These are phyloP conservation scores for Psilocybe mexicana DNA, from an alignment of 1,284 basidiomycete genomes.

Conservation along the genomic window DNA sequence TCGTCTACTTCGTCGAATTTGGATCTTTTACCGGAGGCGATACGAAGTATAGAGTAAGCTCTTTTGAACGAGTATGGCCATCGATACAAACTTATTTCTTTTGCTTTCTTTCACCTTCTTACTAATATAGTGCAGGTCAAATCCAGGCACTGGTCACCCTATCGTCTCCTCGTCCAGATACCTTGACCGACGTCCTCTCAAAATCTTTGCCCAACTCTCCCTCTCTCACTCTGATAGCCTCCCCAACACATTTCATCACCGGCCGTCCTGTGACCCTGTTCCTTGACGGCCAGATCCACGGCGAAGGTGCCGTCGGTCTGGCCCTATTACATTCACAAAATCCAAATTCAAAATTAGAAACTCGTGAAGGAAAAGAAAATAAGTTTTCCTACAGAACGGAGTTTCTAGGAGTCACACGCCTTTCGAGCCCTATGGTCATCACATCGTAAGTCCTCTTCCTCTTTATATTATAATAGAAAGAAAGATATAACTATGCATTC, in stretches of 20 bases:
- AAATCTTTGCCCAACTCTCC: conserved; percentile 1
- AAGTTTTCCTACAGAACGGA: conserved; percentile 29
- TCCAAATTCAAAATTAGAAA: no score
- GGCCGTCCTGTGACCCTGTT: conserved; percentile 81
- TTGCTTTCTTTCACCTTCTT: not conserved
- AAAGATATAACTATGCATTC: not conserved
- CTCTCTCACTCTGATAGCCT: conserved; percentile 49
- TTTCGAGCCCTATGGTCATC: conserved; percentile 57
- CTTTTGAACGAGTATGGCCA: not conserved
- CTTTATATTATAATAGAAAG: not conserved
- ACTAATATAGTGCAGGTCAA: conserved; percentile 33
- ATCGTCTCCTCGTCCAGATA: conserved; percentile 54
- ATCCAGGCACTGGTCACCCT: conserved; percentile 55
- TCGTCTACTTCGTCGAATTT: conserved; percentile 8
- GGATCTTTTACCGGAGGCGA: conserved; percentile 35
- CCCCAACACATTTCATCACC: conserved; percentile 86
- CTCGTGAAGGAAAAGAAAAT: conserved; percentile 15
- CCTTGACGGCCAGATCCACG: conserved; percentile 55
- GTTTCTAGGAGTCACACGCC: conserved; percentile 53
- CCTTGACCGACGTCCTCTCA: conserved; percentile 20
- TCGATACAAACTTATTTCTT: not conserved
- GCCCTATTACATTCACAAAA: conserved; percentile 38
- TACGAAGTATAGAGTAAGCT: conserved; percentile 40
- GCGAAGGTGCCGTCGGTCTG: conserved; percentile 75
- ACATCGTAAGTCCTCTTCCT: conserved; percentile 44